Conservation (phyloP, 495 filamentous ascomycete species). For the Tuber calosporum region DNA sequence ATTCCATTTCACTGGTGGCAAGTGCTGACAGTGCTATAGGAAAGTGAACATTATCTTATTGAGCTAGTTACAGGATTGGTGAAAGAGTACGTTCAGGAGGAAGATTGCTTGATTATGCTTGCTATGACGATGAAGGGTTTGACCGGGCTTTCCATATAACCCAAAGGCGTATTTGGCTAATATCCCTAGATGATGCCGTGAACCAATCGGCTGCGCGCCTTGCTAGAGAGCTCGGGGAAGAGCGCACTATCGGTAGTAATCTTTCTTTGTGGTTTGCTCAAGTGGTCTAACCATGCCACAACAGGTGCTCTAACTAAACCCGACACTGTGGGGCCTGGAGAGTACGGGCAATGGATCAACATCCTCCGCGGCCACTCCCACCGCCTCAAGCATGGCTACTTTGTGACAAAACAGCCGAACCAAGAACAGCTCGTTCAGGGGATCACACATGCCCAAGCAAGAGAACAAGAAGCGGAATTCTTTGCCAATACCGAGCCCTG, state of each 20-base stretch:
- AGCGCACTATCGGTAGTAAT: constrained; percentile 40
- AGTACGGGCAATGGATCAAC: constrained; percentile 38
- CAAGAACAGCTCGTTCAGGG: constrained; percentile 43
- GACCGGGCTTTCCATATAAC: background rate
- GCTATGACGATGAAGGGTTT: constrained; percentile 42
- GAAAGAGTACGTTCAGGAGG: constrained; percentile 37
- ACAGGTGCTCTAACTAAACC: constrained; percentile 50
- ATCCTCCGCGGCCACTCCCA: constrained; percentile 44
- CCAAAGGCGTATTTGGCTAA: constrained; percentile 9
- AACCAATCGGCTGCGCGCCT: constrained; percentile 42
- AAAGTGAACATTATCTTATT: constrained; percentile 40
- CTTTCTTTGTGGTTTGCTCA: background rate
- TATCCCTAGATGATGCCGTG: constrained; percentile 37
- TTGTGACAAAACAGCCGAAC: constrained; percentile 47
- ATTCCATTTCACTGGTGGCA: background rate
- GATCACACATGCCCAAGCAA: constrained; percentile 43
- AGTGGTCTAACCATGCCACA: constrained; percentile 10
- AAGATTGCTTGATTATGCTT: constrained; percentile 41
- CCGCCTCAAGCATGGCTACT: constrained; percentile 45
- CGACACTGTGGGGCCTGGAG: constrained; percentile 43
- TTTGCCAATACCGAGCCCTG: constrained; percentile 44
- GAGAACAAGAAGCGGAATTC: constrained; percentile 43
- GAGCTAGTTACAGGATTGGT: constrained; percentile 36
- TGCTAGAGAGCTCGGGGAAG: constrained; percentile 36
- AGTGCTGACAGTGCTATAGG: constrained; percentile 21